Evolutionary conservation across 2,329 filamentous ascomycete species (phyloP).

Genomic region (Chrysoporthe cubensis): DNA sequence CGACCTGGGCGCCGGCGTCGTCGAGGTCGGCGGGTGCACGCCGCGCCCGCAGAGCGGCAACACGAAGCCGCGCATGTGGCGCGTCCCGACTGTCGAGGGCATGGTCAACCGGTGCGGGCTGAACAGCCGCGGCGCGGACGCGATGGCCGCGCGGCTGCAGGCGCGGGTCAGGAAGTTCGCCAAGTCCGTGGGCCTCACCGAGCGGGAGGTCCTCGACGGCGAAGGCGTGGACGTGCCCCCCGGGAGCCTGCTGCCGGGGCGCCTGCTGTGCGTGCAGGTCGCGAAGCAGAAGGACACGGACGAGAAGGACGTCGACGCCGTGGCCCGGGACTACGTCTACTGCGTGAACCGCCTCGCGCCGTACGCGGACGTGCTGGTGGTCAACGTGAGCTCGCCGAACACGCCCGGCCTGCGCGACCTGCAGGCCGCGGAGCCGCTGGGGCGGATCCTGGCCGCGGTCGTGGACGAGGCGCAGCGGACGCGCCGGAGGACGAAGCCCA

Average conservation of each 20-base stretch:
- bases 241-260: conserved; percentile 76
- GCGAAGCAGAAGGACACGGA: conserved; percentile 96
- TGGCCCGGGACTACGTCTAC: conserved; percentile 82
- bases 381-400: conserved; percentile 97
- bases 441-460: conserved; percentile 78
- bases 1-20: conserved; percentile 80
- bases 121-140: conserved; percentile 88
- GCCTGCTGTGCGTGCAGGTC: conserved; percentile 85
- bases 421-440: conserved; percentile 83
- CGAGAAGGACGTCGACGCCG: conserved; percentile 80
- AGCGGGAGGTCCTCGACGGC: conserved; percentile 76
- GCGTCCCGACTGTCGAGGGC: conserved; percentile 79
- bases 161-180: conserved; percentile 80
- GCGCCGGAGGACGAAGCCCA: conserved; percentile 69
- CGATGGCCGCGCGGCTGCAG: conserved; percentile 78
- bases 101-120: conserved; percentile 96
- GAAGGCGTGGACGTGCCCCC: conserved; percentile 73
- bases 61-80: conserved; percentile 83
- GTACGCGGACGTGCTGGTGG: conserved; percentile 95
- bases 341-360: conserved; percentile 81
- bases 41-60: conserved; percentile 89
- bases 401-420: conserved; percentile 88
- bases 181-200: conserved; percentile 69
- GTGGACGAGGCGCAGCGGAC: conserved; percentile 75
- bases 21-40: conserved; percentile 92